These are phyloP conservation scores for Annulohypoxylon bovei DNA, from an alignment of 495 filamentous ascomycete genomes.

Conservation along the genomic window DNA sequence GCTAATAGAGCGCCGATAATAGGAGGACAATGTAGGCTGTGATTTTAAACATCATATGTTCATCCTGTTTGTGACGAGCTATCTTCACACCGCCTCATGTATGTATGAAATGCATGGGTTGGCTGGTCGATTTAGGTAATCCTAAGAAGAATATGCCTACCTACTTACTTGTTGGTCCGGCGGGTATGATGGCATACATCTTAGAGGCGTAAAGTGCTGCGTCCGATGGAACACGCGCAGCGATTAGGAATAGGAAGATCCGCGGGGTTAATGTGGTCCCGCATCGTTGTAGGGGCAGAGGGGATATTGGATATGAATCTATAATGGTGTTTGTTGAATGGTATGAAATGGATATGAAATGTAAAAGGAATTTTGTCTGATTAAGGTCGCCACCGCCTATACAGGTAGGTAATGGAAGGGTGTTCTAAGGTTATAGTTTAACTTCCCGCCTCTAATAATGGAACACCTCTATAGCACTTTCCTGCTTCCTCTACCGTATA, in stretches of 20 bases:
- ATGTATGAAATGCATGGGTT: slow-evolving; percentile 30
- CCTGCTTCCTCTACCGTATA: neutral
- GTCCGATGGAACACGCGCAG: slow-evolving; percentile 11
- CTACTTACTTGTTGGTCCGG: neutral
- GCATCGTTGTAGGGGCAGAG: neutral
- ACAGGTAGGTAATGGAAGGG: neutral
- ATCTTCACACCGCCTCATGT: slow-evolving; percentile 36
- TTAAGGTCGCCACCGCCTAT: neutral
- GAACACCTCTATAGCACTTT: slow-evolving; percentile 3
- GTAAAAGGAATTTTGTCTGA: neutral
- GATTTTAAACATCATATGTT: slow-evolving; percentile 24
- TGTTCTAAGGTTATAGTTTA: neutral
- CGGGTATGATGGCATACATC: slow-evolving; percentile 23
- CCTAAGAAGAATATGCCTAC: neutral
- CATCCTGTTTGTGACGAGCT: slow-evolving; percentile 13
- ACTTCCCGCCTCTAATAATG: neutral
- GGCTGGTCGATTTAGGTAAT: slow-evolving; percentile 6
- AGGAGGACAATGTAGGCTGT: slow-evolving; percentile 20
- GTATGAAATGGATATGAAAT: neutral
- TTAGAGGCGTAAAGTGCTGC: slow-evolving; percentile 8
- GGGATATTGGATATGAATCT: neutral
- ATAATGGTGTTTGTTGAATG: too few relatives aligned
- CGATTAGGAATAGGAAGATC: slow-evolving; percentile 6
- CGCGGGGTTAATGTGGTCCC: neutral
- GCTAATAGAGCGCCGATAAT: slow-evolving; percentile 26